Evolutionary conservation across 208 protist genomes (phyloP), one percentile per base, ranked within the genome.

Genomic region (Acanthamoeba lenticulata): DNA sequence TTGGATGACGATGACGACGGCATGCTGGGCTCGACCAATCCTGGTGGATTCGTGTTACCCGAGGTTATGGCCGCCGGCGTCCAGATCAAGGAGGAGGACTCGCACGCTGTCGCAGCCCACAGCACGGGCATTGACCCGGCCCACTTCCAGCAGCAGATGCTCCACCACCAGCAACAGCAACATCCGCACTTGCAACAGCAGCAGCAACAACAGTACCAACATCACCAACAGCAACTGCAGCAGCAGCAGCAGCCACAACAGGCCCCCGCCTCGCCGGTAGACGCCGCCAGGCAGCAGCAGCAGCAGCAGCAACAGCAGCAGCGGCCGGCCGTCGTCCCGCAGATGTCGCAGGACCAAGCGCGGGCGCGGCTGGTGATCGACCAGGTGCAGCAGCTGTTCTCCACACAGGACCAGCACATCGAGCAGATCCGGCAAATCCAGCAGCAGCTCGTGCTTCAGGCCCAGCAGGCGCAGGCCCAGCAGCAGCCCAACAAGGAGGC

Each of bases 331-430:
- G 40, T 38, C 24, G 21, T 29, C 36, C 15, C n/a, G 11, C 45
- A 57, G 24, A 72, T 91, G 34, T 72, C 85, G 38, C 85, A 91
- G 85, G 85, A 91, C 38, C 85, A 91, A 29, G 85, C 85, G n/a
- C 65, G 69, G 21, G 85, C 85, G 15, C 85, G 85, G 11, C n/a
- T 91, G 52, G 85, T 91, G 52, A 91, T 91, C 85, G 85, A 91
- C 52, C 85, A 91, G 42, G 55, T 91, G 17, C 85, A 91, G 44
- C 85, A 91, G 42, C 52, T 91, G 17, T 91, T 74, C 57, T 15
- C 55, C 52, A 60, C 44, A 27, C 85, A 91, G 57, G 85, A 91
- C 32, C 32, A 62, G 38, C 85, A 91, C 34, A 72, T 91, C 36
- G 85, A 91, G 34, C 85, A 91, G 38, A 60, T 91, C 29, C 7